Evolutionary conservation across 176 grass and related monocot genomes (phyloP).

Genomic region (Pharus latifolius): DNA sequence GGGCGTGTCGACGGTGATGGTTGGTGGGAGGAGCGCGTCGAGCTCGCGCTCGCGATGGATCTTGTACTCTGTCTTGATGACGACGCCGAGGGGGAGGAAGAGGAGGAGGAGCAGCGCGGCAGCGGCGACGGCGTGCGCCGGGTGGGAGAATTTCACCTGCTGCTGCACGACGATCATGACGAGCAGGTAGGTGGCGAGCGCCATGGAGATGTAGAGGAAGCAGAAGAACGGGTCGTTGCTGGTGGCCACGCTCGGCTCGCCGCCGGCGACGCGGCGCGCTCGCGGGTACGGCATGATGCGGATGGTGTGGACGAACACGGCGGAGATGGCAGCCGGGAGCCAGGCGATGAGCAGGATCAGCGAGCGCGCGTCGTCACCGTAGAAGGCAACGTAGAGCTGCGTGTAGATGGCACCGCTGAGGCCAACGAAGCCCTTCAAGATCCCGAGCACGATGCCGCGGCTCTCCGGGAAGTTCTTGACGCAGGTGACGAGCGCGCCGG

Average conservation of each 20-base stretch:
- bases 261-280: background rate
- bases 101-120: conserved; percentile 42
- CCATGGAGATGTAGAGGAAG: conserved; percentile 80
- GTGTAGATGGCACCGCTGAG: conserved; percentile 71
- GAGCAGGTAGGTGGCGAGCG: conserved; percentile 51
- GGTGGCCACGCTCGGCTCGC: background rate
- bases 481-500: conserved; percentile 52
- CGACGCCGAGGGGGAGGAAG: conserved; percentile 54
- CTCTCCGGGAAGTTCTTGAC: conserved; percentile 64
- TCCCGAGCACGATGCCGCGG: conserved; percentile 62
- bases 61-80: conserved; percentile 61
- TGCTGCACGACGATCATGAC: conserved; percentile 46
- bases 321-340: conserved; percentile 59
- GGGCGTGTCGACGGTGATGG: conserved; percentile 33
- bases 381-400: conserved; percentile 58
- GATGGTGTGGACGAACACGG: conserved; percentile 67
- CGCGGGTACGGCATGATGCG: conserved; percentile 39
- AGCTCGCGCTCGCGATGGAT: conserved; percentile 25
- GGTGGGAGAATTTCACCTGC: conserved; percentile 16
- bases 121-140: conserved; percentile 18
- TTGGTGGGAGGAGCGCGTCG: conserved; percentile 14
- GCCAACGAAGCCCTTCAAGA: conserved; percentile 74
- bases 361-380: conserved; percentile 48
- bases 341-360: conserved; percentile 61
- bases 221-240: conserved; percentile 56